Conservation (phyloP, 2,329 filamentous ascomycete species). For the Phyllosticta citribraziliensis region DNA sequence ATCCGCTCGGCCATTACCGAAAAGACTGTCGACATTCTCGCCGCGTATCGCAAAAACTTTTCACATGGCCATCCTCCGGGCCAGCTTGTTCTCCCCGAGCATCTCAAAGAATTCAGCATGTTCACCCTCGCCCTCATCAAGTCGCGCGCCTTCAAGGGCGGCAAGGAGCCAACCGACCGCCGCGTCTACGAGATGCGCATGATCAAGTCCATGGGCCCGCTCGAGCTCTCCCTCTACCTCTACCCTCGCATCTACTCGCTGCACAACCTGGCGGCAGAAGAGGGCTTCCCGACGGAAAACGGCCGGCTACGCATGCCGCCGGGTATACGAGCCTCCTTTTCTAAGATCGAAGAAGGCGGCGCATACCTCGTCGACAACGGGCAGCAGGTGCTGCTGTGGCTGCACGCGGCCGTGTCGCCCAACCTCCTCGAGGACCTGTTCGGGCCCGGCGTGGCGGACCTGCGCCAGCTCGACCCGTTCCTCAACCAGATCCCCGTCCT, state of each 20-base stretch:
- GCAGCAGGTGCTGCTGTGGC: constrained; percentile 82
- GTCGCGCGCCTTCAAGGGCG: constrained; percentile 83
- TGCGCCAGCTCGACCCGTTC: constrained; percentile 74
- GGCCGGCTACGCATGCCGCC: constrained; percentile 81
- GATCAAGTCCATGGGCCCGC: constrained; percentile 76
- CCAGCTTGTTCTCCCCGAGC: constrained; percentile 89
- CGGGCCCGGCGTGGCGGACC: constrained; percentile 59
- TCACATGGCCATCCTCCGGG: constrained; percentile 78
- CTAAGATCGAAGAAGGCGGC: constrained; percentile 81
- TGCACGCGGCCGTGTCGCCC: constrained; percentile 84
- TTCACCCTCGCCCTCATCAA: constrained; percentile 87
- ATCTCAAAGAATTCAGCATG: constrained; percentile 94
- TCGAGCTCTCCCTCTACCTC: constrained; percentile 81
- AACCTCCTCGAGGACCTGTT: constrained; percentile 88
- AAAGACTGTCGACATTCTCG: constrained; percentile 85
- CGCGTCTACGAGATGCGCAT: constrained; percentile 85
- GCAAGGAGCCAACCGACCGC: constrained; percentile 81
- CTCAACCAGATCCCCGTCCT: constrained; percentile 70
- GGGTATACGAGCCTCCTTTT: constrained; percentile 71
- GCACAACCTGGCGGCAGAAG: constrained; percentile 77
- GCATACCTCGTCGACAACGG: constrained; percentile 94
- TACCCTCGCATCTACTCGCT: constrained; percentile 90
- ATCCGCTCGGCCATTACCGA: constrained; percentile 75
- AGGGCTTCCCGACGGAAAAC: constrained; percentile 88
- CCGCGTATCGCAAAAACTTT: constrained; percentile 87